Conservation (phyloP, 306 rosid genomes). For the Medicago truncatula region MtrunA17r5.0-ANR NC_053045.1:4631001-4631500, state of each 20-base stretch:
- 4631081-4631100: slow-evolving; percentile 71
- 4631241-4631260: slow-evolving; percentile 34
- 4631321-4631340: too few species aligned
- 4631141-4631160: slow-evolving; percentile 82
- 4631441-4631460: slow-evolving; percentile 60
- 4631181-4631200: slow-evolving; percentile 31
- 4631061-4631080: slow-evolving; percentile 88
- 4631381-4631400: slow-evolving; percentile 56
- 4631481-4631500: slow-evolving; percentile 52
- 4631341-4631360: too few species aligned
- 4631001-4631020: slow-evolving; percentile 77
- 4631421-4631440: slow-evolving; percentile 83
- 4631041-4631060: slow-evolving; percentile 80
- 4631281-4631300: slow-evolving; percentile 13
- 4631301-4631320: neutral
- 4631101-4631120: slow-evolving; percentile 74
- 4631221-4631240: slow-evolving; percentile 81
- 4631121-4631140: slow-evolving; percentile 57
- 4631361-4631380: slow-evolving; percentile 8
- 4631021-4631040: slow-evolving; percentile 68
- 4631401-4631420: slow-evolving; percentile 66
- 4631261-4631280: neutral
- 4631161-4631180: slow-evolving; percentile 76
- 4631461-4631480: slow-evolving; percentile 78
- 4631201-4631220: slow-evolving; percentile 51